Base-by-base conservation (phyloP, 305 asterid genomes). In the Fraxinus platypoda region DNA sequence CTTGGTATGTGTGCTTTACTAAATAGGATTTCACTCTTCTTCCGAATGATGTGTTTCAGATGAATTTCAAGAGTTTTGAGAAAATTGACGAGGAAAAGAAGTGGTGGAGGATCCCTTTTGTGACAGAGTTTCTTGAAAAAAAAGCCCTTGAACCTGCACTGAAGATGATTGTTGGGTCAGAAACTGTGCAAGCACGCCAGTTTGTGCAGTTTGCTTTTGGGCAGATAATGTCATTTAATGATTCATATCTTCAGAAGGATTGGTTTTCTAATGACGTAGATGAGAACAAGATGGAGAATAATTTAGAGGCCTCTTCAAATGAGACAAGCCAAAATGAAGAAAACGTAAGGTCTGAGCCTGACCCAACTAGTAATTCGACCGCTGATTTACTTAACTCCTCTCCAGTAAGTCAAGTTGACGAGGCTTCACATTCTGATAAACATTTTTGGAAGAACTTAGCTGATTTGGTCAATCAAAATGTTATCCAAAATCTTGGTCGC, bases 141-240 rank as follows among this genome's bases (percentile, higher is more conserved):
- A 84, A 88, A 57, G 95, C 97, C 41, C 81, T 96, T 72, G 98
- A 92, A 80, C 93, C 94, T 83, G 94, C 97, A 30, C 85, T 96
- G 81, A 94, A 91, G 88, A 89, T 87, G 90, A 81, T 94, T 87
- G 81, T 88, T 72, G 99, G 98, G 78, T 92, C 99, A 34, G 98
- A 96, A 89, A 85, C 98, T 52, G 94, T 96, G 81, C 97, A 91
- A 87, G 97, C 98, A 71, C 92, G 97, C 28, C 93, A 96, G 76
- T 96, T 96, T 80, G 98, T 94, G 77, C 93, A 94, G 89, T 94
- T 89, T 89, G 97, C 99, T 71, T 96, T 96, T 85, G 95, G 97
- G 52, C 96, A 89, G 87, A 81, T 96, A 59, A 94, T 93, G 86
- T 88, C 92, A 71, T 83, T 91, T n/a, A 93, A 96, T 81, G 92